A percentile compares a stretch with the other conserved stretches of the same genome.
phyloP scores from a whole-genome alignment of 345 rosid genomes.

The Arabis hirsuta region DNA sequence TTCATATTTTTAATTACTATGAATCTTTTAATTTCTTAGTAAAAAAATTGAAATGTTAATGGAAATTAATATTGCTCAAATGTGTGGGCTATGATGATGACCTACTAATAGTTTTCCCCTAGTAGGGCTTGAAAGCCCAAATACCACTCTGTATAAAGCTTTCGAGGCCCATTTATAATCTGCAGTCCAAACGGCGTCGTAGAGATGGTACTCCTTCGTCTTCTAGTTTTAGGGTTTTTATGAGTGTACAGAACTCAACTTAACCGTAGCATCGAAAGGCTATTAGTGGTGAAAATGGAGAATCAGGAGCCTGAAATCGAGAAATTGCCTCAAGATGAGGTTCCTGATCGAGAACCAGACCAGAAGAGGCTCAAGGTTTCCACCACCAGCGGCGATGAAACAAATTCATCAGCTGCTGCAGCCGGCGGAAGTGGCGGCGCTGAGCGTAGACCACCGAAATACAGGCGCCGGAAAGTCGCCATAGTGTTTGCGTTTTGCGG shows the following conservation, averaged over 20 bases:
- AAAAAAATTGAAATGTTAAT: too few relatives aligned
- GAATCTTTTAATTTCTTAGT: too few relatives aligned
- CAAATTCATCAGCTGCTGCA: constrained; percentile 23
- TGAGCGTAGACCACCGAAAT: constrained; percentile 49
- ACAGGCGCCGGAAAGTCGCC: constrained; percentile 90
- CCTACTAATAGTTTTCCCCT: too few relatives aligned
- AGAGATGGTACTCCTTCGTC: neutral
- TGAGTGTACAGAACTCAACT: constrained; percentile 13
- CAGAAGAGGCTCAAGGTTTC: constrained; percentile 70
- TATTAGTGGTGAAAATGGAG: constrained; percentile 44
- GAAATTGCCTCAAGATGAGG: constrained; percentile 42
- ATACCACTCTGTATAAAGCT: neutral
- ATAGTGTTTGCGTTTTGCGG: constrained; percentile 93
- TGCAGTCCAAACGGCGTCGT: constrained; percentile 5
- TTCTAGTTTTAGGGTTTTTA: constrained; percentile 47
- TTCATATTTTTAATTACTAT: too few relatives aligned
- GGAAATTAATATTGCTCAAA: neutral
- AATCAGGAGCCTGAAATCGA: constrained; percentile 32
- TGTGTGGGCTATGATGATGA: neutral
- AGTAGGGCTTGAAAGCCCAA: constrained; percentile 3
- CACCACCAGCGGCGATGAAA: constrained; percentile 53
- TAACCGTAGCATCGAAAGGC: constrained; percentile 25
- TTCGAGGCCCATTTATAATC: constrained; percentile 3
- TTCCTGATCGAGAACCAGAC: constrained; percentile 59
- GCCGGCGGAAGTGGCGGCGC: constrained; percentile 26